Base-by-base conservation (phyloP, 805 yeast genomes). In the Candida silvicultrix region DNA sequence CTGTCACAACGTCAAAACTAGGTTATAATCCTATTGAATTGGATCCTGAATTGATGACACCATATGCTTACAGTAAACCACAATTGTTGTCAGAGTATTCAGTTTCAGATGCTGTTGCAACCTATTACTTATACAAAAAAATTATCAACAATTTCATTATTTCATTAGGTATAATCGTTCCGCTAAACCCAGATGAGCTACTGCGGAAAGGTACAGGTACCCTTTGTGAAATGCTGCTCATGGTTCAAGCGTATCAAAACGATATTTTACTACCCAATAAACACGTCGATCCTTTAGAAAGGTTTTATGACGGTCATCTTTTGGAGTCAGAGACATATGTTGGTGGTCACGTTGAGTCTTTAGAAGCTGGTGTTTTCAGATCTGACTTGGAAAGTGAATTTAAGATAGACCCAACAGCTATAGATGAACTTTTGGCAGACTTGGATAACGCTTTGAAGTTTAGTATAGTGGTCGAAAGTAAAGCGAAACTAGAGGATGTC, bases 71-170 rank as follows among this genome's bases (percentile, higher is more conserved):
- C 54, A 96, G 90, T 58, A 80, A 85, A 56, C 99, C 99, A 1
- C 98, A 94, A 59, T 68, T 84, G 4, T 67, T 94, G 43, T 89
- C 99, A 0, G 99, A 95, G 62, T 94, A 94, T 65, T 95, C 99
- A 1, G 99, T 94, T 23, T 95, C 99, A 47, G 99, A 94, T 74
- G 99, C 99, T 12, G 99, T 95, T 36, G 99, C 99, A 5, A 94
- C 99, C 0, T 94, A 90, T 62, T 94, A 94, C 65, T 71, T 94
- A 40, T 94, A 90, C 69, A 90, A 85, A 80, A 94, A 94, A 66
- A 95, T 94, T 61, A 97, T 94, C 44, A 98, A 90, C 65, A 98
- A 98, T 2, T 94, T 94, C 68, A 85, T 94, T 54, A 89, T 94
- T 60, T 94, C 99, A 2, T 78, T 94, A 48, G 90, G 98, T 65